Percentiles rank a stretch among this genome's conserved stretches.
Evolutionary conservation across 192 early-diverging fungal genomes (phyloP).

Genomic region (Helicostylum pulchrum): DNA sequence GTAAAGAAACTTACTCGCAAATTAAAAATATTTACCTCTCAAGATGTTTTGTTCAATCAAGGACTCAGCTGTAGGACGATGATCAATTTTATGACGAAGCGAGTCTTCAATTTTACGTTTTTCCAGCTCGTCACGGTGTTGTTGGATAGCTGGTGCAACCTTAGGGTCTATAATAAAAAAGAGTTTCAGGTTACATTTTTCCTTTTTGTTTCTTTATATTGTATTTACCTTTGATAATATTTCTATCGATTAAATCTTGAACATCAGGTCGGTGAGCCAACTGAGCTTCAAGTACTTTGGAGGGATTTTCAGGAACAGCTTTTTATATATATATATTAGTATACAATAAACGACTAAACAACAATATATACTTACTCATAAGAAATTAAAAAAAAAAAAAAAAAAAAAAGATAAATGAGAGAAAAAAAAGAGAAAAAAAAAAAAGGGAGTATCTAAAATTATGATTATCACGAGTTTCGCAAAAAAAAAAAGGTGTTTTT

Average conservation of each 20-base stretch:
- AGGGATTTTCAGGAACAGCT: conserved; percentile 1
- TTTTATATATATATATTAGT: not conserved
- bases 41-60: conserved; percentile 54
- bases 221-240: conserved; percentile 52
- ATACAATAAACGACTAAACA: not conserved
- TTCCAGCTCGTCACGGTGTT: conserved; percentile 45
- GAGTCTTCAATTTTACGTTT: conserved; percentile 47
- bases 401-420: not conserved
- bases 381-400: no score
- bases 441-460: not conserved
- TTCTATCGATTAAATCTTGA: conserved; percentile 53
- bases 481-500: no score
- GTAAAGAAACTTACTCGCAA: not conserved
- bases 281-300: conserved; percentile 46
- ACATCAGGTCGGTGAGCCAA: conserved; percentile 56
- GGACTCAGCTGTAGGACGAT: conserved; percentile 47
- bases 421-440: not conserved
- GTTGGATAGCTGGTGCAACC: conserved; percentile 47
- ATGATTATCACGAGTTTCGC: not conserved
- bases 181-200: not conserved
- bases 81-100: conserved; percentile 57
- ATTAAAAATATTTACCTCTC: conserved; percentile 36
- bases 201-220: not conserved
- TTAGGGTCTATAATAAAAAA: conserved; percentile 38
- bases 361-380: not conserved